A percentile compares a stretch with the other conserved stretches of the same genome.
These are phyloP conservation scores for Lanmaoa rubissima DNA, from an alignment of 768 basidiomycete species.

Conservation along the genomic window DNA sequence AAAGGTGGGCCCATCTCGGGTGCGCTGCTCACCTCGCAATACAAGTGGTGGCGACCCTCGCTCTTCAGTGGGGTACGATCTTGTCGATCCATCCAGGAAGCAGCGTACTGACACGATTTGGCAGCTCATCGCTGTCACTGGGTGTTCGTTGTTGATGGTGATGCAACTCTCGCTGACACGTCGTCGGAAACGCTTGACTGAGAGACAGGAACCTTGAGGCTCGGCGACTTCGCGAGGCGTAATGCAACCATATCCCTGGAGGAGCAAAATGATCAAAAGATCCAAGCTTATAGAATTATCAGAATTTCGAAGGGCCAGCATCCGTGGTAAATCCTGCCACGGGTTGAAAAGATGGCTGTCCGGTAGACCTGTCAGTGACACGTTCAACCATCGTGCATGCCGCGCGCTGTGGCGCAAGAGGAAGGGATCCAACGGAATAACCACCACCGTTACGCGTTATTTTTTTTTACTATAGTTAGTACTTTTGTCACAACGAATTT, in stretches of 20 bases:
- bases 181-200: background rate
- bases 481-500: too few species aligned
- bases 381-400: too few species aligned
- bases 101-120: background rate
- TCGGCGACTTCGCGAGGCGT: background rate
- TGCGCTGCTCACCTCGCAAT: constrained; percentile 47
- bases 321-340: too few species aligned
- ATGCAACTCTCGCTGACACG: constrained; percentile 11
- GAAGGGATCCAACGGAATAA: too few species aligned
- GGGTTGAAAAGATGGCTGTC: too few species aligned
- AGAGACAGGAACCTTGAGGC: background rate
- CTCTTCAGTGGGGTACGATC: constrained; percentile 45
- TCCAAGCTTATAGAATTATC: constrained; percentile 8
- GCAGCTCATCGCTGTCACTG: constrained; percentile 10
- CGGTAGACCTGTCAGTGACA: too few species aligned
- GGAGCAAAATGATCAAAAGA: background rate
- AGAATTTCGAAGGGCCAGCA: too few species aligned
- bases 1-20: constrained; percentile 58
- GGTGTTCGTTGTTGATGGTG: background rate
- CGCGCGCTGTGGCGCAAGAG: too few species aligned
- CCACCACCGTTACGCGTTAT: too few species aligned
- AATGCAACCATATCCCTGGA: background rate
- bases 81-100: background rate
- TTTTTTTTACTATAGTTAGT: too few species aligned
- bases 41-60: constrained; percentile 55